Evolutionary conservation across 805 yeast species (phyloP).

Genomic region (Sugiyamaella lignohabitans): DNA sequence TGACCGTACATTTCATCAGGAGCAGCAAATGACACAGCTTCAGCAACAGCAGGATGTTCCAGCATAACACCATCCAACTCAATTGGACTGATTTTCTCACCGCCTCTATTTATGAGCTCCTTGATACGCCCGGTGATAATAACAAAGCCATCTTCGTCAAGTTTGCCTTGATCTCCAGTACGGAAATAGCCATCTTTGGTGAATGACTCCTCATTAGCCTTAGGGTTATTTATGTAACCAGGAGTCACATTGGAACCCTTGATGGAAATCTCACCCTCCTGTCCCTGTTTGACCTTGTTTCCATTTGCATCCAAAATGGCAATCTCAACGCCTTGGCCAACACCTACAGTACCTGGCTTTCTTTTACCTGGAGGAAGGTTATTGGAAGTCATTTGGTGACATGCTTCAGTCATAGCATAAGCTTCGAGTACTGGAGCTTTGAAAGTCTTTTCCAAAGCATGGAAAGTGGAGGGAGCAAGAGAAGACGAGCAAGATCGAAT

Average conservation of each 20-base stretch:
- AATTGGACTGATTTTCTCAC: conserved; percentile 70
- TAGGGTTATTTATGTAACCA: conserved; percentile 65
- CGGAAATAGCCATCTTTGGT: conserved; percentile 58
- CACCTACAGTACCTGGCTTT: conserved; percentile 68
- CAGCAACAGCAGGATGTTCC: conserved; percentile 56
- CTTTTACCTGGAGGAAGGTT: conserved; percentile 57
- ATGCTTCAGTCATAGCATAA: conserved; percentile 75
- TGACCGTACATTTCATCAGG: conserved; percentile 66
- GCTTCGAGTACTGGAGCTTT: conserved; percentile 69
- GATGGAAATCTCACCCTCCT: conserved; percentile 63
- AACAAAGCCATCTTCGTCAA: conserved; percentile 53
- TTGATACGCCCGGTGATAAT: conserved; percentile 64
- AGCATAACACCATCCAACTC: conserved; percentile 59
- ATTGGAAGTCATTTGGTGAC: conserved; percentile 76
- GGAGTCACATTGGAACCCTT: conserved; percentile 62
- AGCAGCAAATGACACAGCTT: conserved; percentile 66
- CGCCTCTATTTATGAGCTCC: conserved; percentile 70
- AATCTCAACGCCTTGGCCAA: conserved; percentile 62
- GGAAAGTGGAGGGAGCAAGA: conserved; percentile 59
- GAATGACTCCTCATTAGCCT: conserved; percentile 63
- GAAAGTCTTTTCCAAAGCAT: conserved; percentile 49
- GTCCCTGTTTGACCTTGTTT: conserved; percentile 42
- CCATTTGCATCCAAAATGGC: conserved; percentile 49
- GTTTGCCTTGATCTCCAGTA: conserved; percentile 71
- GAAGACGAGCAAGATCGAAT: conserved; percentile 69